Evolutionary conservation across 2,329 filamentous ascomycete species (phyloP), one percentile per base, ranked within the genome.

Genomic region (Zopfia rhizophila): DNA sequence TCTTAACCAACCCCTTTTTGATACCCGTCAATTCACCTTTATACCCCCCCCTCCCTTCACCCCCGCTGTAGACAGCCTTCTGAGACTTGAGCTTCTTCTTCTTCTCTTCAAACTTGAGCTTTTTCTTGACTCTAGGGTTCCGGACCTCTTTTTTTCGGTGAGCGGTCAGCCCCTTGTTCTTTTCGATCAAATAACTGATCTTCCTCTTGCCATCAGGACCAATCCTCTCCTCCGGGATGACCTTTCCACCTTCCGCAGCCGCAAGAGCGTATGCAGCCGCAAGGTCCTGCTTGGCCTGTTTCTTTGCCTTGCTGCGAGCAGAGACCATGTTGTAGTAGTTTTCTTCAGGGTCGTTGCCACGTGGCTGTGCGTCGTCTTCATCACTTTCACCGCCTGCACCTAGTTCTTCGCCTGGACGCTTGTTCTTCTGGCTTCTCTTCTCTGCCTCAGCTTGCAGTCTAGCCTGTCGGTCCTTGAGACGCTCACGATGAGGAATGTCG

Each of bases 121-220:
- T 86, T 88, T 97, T 97, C 88, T 97, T 99, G 56, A 97, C 93
- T 71, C 94, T 82, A 24, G 94, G 92, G 76, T 99, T 99, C 54
- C 93, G 82, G 47, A 91, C 88, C 61, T 96, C 92, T 85, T 99
- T 97, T 82, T 89, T 95, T 55, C 93, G 82, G 73, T 89, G 88
- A 33, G 92, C 91, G 48, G 90, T 87, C 53, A 99, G 77, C 22
- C 94, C 94, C 82, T 97, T 97, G 76, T 99, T 99, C 84, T 97
- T 97, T 77, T 92, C 85, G 66, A 99, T 99, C 59, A 87, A 84
- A 75, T 97, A 97, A 13, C 85, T 90, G 70, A 99, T 96, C 73
- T 91, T 90, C 49, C 95, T 82, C 77, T 97, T 96, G 49, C 92
- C 93, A 62, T 96, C 91, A 46, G 85, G 78, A 29, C 89, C 91